Base-by-base conservation (phyloP, 2,329 filamentous ascomycete genomes). In the Trichoderma endophyticum region DNA sequence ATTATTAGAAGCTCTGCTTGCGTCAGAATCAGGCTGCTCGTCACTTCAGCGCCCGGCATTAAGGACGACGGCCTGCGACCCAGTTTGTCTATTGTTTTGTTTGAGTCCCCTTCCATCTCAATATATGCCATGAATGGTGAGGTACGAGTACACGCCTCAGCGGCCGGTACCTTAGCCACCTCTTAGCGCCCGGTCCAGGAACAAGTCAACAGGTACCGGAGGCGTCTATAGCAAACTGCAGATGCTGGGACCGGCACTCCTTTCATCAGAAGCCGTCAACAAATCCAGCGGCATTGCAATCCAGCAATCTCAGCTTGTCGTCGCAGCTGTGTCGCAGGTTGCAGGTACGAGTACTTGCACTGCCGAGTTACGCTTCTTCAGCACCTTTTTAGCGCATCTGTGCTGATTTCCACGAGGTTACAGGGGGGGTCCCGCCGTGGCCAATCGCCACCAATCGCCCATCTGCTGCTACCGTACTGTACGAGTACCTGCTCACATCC, bases 321-420 rank as follows among this genome's bases (percentile, higher is more conserved):
- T 32, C 63, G 43, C 63, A 34, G 51, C 48, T 30, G 51, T 59
- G 43, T 60, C 56, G 65, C 69, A 60, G 54, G 69, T 71, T 71
- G 64, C 62, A 57, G 30, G 32, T 64, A 15, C 8, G 24, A 24
- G 64, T 18, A 54, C 48, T 14, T 51, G 54, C 54, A 65, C 62
- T 43, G 70, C 61, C 70, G 32, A 36, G 24, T 14, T 34, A 21
- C 63, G 48, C 64, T 67, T 65, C 70, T 71, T 67, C 70, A 71
- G 70, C 63, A 68, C 70, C 28, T 61, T 67, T 71, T 61, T 71
- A 71, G 70, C 63, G 63, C 70, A 67, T 71, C 54, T 34, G 26
- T 26, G 70, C 62, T 61, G 70, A 43, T 66, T 67, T 60, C 70
- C 70, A 71, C 70, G 70, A 67, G 70, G 63, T 39, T 67, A 67